These are phyloP conservation scores for Verticillium nubilum DNA, from an alignment of 2,329 filamentous ascomycete species.

Conservation along the genomic window DNA sequence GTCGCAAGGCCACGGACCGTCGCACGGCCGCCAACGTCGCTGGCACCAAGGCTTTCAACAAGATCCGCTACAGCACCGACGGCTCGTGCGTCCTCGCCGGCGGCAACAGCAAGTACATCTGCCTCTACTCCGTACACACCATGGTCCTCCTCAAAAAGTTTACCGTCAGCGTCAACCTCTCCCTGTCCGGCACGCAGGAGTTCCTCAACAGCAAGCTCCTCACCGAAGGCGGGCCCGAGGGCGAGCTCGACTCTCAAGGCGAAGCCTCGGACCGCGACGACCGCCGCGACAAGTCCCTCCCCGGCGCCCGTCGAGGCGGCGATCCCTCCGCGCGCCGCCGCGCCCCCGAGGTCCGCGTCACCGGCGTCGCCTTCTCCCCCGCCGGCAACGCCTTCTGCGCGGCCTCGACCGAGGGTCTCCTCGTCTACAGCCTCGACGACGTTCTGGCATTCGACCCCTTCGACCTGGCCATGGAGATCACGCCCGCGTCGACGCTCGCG, in stretches of 20 bases:
- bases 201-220: conserved; percentile 90
- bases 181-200: conserved; percentile 91
- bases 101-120: conserved; percentile 98
- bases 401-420: conserved; percentile 85
- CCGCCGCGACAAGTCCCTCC: conserved; percentile 70
- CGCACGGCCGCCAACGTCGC: conserved; percentile 86
- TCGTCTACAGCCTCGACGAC: conserved; percentile 89
- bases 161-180: conserved; percentile 93
- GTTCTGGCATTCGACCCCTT: conserved; percentile 88
- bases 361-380: conserved; percentile 80
- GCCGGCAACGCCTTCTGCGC: conserved; percentile 89
- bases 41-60: conserved; percentile 85
- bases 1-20: conserved; percentile 81
- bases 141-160: conserved; percentile 92
- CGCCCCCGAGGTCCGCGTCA: conserved; percentile 78
- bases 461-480: conserved; percentile 91
- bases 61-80: conserved; percentile 86
- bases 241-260: conserved; percentile 79
- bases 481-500: conserved; percentile 74
- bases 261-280: conserved; percentile 88
- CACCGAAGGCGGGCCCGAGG: conserved; percentile 82
- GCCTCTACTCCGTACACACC: conserved; percentile 89
- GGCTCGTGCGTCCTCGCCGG: conserved; percentile 85
- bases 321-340: conserved; percentile 76
- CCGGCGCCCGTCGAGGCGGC: conserved; percentile 76